Conservation (phyloP, 2,329 filamentous ascomycete species). For the Cladosporium sp. region DNA sequence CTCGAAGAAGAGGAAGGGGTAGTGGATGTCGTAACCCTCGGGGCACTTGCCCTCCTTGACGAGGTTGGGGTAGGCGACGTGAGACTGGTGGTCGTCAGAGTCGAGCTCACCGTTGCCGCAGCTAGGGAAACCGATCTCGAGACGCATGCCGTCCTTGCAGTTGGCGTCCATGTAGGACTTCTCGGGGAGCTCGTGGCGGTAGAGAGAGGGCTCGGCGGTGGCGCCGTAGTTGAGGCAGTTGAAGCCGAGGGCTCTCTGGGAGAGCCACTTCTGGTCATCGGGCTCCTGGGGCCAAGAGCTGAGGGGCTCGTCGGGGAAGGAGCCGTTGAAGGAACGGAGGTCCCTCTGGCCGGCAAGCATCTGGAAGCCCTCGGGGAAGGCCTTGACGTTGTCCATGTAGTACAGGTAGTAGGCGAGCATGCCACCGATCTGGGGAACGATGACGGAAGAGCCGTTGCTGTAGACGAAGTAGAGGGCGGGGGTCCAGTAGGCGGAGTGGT, state of each 20-base stretch:
- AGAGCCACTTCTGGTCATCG: slow-evolving; percentile 63
- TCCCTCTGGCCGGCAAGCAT: slow-evolving; percentile 73
- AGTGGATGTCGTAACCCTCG: slow-evolving; percentile 56
- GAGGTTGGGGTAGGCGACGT: slow-evolving; percentile 72
- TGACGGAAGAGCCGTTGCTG: slow-evolving; percentile 57
- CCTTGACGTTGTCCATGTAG: slow-evolving; percentile 56
- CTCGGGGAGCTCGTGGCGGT: slow-evolving; percentile 73
- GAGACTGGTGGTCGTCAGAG: slow-evolving; percentile 49
- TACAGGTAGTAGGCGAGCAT: slow-evolving; percentile 91
- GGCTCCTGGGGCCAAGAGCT: slow-evolving; percentile 62
- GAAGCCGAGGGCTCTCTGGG: slow-evolving; percentile 81
- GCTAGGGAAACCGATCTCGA: slow-evolving; percentile 82
- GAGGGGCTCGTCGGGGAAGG: slow-evolving; percentile 62
- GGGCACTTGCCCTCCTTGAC: slow-evolving; percentile 76
- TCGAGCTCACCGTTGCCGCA: slow-evolving; percentile 74
- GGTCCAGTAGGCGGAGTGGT: slow-evolving; percentile 82
- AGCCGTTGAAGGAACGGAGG: slow-evolving; percentile 63
- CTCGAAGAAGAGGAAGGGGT: slow-evolving; percentile 76
- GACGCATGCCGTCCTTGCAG: slow-evolving; percentile 73
- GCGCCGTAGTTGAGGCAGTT: slow-evolving; percentile 83
- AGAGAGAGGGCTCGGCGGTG: slow-evolving; percentile 64
- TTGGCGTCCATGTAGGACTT: slow-evolving; percentile 74
- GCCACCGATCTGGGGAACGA: slow-evolving; percentile 70
- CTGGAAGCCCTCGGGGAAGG: slow-evolving; percentile 70
- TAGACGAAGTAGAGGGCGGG: slow-evolving; percentile 74